Evolutionary conservation across 139 green algal genomes (phyloP), one percentile per base, ranked within the genome.

Genomic region (Tetradesmus obliquus): DNA sequence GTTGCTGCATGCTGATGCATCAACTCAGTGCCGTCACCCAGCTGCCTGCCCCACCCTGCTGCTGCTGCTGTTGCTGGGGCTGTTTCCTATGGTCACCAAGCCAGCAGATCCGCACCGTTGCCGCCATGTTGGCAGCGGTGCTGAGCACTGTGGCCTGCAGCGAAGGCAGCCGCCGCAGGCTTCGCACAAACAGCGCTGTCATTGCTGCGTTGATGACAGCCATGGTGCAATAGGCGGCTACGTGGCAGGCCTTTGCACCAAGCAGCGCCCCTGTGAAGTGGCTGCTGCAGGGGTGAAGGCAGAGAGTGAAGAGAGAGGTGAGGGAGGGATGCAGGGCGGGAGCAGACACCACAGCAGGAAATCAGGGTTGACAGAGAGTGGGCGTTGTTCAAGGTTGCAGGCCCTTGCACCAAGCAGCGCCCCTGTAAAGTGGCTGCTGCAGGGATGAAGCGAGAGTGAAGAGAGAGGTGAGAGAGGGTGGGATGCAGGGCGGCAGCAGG

Each of bases 61-160:
- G 20, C 20, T 32, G 22, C 20, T 51, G 72, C 72, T 51, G 24
- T 3, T 80, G 60, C 84, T 80, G 51, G 3, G 10, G 51, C 86
- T 24, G 69, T 6, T 13, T 66, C 32, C 24, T 9, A 82, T 8
- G 12, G 32, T 45, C 32, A 45, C 32, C 32, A 45, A 86, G 53
- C 81, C 72, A 12, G 17, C 9, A 3, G 58, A 71, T 13, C 1
- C 92, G n/a, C 57, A 94, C 92, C 88, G 91, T 92, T 51, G 32
- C 58, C 3, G 79, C n/a, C 15, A 94, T 86, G 86, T 95, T 95
- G 85, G 91, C 80, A 3, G 88, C 88, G 54, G 92, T 93, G 85
- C 91, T 94, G 88, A 91, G 54, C 15, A 95, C 88, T 0, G 91
- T 94, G 13, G 91, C 93, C 7, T 93, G 93, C 72, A 94, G 72